Percentiles rank a stretch among this genome's conserved stretches.
Conservation (phyloP, 2,329 filamentous ascomycete species). For the Colletotrichum noveboracense region DNA sequence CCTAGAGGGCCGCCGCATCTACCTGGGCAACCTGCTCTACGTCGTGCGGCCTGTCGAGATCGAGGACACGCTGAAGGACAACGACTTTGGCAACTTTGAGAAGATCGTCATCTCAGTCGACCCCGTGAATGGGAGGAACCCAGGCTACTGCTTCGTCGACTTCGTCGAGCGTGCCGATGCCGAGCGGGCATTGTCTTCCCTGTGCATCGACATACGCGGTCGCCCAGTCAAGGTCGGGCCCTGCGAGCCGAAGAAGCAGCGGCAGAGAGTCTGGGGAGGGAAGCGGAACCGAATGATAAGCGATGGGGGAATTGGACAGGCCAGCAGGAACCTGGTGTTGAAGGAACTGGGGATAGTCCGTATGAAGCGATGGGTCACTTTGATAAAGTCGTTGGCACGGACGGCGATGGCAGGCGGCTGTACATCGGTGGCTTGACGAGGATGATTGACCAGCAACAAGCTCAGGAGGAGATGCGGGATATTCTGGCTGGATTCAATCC, state of each 20-base stretch:
- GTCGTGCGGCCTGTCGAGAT: constrained; percentile 61
- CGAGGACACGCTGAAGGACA: constrained; percentile 58
- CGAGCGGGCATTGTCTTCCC: constrained; percentile 58
- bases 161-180: constrained; percentile 63
- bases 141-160: constrained; percentile 78
- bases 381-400: constrained; percentile 29
- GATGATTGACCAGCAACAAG: constrained; percentile 53
- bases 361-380: constrained; percentile 35
- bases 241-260: constrained; percentile 59
- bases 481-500: constrained; percentile 53
- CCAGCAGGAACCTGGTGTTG: constrained; percentile 8
- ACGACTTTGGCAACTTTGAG: constrained; percentile 43
- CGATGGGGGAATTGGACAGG: constrained; percentile 51
- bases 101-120: constrained; percentile 74
- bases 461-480: constrained; percentile 49
- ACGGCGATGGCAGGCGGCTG: constrained; percentile 42
- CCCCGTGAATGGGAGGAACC: constrained; percentile 70
- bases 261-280: constrained; percentile 21
- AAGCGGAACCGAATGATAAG: constrained; percentile 33
- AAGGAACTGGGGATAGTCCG: constrained; percentile 28
- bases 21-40: constrained; percentile 67
- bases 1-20: constrained; percentile 52
- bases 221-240: constrained; percentile 69
- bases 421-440: constrained; percentile 56
- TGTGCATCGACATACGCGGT: constrained; percentile 61